These are phyloP conservation scores for Cordyceps cicadae DNA, from an alignment of 2,329 filamentous ascomycete genomes.

Conservation along the genomic window DNA sequence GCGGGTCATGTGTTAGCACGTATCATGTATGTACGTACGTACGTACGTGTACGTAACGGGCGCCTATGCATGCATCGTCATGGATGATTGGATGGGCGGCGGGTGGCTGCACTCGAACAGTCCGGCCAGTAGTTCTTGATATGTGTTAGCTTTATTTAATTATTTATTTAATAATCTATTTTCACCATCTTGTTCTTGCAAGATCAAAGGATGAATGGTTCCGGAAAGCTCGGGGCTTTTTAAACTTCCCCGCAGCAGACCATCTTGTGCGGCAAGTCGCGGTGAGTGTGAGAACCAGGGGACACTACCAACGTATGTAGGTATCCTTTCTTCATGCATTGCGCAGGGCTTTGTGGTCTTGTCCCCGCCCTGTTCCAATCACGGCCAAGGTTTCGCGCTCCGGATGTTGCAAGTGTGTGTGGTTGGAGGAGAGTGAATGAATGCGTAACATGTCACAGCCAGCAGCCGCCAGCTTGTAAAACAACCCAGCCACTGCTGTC, in stretches of 20 bases:
- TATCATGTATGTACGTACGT: not conserved
- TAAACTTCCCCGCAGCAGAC: not conserved
- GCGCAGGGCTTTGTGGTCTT: not conserved
- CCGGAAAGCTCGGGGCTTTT: slow-evolving; percentile 5
- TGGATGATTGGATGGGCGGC: not conserved
- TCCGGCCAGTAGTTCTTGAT: too few relatives aligned
- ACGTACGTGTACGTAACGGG: not conserved
- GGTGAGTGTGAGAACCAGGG: not conserved
- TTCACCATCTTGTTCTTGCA: not conserved
- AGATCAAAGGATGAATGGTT: not conserved
- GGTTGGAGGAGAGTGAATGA: not conserved
- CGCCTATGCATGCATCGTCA: too few relatives aligned
- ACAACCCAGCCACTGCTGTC: not conserved
- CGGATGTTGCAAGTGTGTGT: not conserved
- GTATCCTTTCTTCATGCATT: not conserved
- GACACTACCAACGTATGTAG: not conserved
- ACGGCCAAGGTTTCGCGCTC: not conserved
- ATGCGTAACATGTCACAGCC: not conserved
- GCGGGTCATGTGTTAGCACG: not conserved
- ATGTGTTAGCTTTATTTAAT: too few relatives aligned
- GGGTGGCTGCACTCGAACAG: not conserved
- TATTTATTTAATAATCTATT: too few relatives aligned
- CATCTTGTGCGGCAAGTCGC: not conserved
- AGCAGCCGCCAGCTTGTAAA: not conserved
- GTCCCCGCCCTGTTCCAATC: not conserved